Percentiles rank a stretch among this genome's conserved stretches.
Evolutionary conservation across 306 rosid genomes (phyloP).

Genomic region (Dryas alaskensis): DNA sequence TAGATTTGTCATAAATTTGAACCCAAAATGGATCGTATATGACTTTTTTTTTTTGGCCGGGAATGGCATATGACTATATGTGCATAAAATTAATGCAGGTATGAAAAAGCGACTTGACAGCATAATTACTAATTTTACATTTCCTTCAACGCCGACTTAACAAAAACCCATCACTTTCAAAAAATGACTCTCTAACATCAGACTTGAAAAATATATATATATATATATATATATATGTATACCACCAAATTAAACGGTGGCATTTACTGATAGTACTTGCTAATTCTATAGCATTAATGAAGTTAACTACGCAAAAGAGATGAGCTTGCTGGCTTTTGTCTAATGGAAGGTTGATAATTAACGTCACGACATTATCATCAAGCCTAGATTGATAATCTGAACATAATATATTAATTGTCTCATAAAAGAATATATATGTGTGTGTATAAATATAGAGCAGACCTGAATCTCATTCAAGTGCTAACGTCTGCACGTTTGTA

Average conservation of each 20-base stretch:
- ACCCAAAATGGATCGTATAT: constrained; percentile 8
- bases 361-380: too few relatives aligned
- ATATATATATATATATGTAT: too few relatives aligned
- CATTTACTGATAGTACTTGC: background rate
- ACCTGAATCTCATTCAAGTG: too few relatives aligned
- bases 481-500: too few relatives aligned
- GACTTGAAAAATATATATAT: background rate
- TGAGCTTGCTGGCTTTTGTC: too few relatives aligned
- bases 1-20: constrained; percentile 19
- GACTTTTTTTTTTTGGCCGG: too few relatives aligned
- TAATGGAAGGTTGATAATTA: too few relatives aligned
- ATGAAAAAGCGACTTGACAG: constrained; percentile 24
- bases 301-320: background rate
- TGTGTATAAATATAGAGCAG: too few relatives aligned
- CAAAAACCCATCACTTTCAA: constrained; percentile 10
- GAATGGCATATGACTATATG: background rate
- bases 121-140: constrained; percentile 3
- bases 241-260: too few relatives aligned
- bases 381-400: too few relatives aligned
- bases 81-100: constrained; percentile 11
- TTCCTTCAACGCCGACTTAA: constrained; percentile 11
- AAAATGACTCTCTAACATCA: background rate
- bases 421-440: too few relatives aligned
- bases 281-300: background rate
- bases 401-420: too few relatives aligned